Base-by-base conservation (phyloP, 2,329 filamentous ascomycete genomes). In the Talaromyces albobiverticillius region DNA sequence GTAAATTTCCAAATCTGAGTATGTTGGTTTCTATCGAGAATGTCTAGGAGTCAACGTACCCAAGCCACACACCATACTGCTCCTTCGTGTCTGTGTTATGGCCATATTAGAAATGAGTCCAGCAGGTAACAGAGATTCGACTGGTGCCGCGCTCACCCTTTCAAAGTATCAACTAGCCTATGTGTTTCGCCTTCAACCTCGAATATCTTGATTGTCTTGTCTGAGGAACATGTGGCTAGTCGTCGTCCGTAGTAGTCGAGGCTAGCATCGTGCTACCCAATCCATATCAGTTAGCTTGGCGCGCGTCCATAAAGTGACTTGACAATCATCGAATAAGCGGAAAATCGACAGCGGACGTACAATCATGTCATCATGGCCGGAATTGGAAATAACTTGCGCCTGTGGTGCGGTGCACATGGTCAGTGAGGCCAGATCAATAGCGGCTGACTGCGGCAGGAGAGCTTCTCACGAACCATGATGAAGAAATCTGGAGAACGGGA, bases 191-290 rank as follows among this genome's bases (percentile, higher is more conserved):
- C 90, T 67, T 97, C 93, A 53, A 99, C 88, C 76, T 99, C 94
- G 70, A 96, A 99, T 70, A 99, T 97, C 79, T 97, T 97, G 79
- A 99, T 95, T 46, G 93, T 97, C 71, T 94, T 92, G 77, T 99
- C 94, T 62, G 93, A 96, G 32, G 92, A 96, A 76, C 94, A 97
- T 62, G 94, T 99, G 59, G 94, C 94, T 64, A 99, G 85, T 69
- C 93, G 88, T 63, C 94, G 87, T 68, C 94, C 94, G 75, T 97
- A 99, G 80, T 97, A 99, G 74, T 99, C 94, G 69, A 99, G 87
- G 61, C 95, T 93, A 61, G 94, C 94, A 83, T 99, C 94, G 75
- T 99, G 94, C 93, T 90, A 65, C 34, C 14, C 26, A 47, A 34
- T 46, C 25, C 25, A 43, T 23, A 46, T 47, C 29, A 46, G 51